A percentile compares a stretch with the other conserved stretches of the same genome.
Evolutionary conservation across 1,139 yeast species (phyloP).

Genomic region (Suhomyces bolitotheri): DNA sequence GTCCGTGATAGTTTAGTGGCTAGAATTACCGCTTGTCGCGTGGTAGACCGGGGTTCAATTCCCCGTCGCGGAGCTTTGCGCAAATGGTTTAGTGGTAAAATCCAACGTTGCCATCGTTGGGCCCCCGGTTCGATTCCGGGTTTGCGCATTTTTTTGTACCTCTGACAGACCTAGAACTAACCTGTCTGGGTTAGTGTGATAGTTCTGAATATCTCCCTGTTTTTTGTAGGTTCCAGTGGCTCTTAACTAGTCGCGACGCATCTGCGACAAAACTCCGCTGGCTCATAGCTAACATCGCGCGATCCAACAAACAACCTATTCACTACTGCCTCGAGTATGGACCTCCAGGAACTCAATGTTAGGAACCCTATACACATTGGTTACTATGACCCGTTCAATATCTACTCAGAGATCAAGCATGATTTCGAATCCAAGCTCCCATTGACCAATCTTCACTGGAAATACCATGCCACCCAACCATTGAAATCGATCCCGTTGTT

Average conservation of each 20-base stretch:
- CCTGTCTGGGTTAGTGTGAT: neutral
- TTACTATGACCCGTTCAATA: conserved; percentile 83
- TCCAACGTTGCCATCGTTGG: conserved; percentile 23
- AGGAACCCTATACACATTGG: conserved; percentile 51
- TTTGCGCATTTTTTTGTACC: conserved; percentile 31
- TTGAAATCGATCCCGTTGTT: conserved; percentile 68
- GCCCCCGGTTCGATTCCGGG: conserved; percentile 24
- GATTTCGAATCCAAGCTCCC: conserved; percentile 60
- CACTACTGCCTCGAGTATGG: conserved; percentile 12
- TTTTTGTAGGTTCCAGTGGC: neutral
- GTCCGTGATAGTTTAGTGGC: conserved; percentile 50
- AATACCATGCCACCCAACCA: conserved; percentile 52
- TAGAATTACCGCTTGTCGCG: conserved; percentile 53
- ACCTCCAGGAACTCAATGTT: conserved; percentile 18
- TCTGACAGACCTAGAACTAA: conserved; percentile 9
- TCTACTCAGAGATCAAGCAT: conserved; percentile 54
- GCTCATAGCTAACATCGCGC: neutral
- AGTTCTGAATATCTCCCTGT: neutral
- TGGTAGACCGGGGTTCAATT: conserved; percentile 71
- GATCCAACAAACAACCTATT: neutral
- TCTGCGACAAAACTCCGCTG: neutral
- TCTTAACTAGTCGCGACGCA: neutral
- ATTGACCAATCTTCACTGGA: conserved; percentile 80
- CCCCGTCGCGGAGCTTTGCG: conserved; percentile 60
- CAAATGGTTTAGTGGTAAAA: conserved; percentile 23